Base-by-base conservation (phyloP, 345 rosid species). In the Gossypium sturtianum region DNA sequence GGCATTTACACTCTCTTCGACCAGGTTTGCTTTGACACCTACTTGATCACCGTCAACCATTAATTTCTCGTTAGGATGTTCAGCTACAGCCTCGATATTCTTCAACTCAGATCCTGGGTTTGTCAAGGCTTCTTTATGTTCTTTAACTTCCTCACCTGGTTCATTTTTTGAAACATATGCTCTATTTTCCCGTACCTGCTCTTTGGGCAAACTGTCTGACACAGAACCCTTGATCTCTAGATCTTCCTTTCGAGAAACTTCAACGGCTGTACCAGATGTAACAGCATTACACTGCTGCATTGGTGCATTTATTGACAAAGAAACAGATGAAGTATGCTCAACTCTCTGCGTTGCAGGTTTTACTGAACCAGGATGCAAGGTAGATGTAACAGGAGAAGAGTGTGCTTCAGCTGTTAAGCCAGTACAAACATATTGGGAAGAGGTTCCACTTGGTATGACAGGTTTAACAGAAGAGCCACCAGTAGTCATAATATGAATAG, bases 401-500 rank as follows among this genome's bases (percentile, higher is more conserved):
- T 63, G 76, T 74, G 84, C 45, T 12, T 73, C 80, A 80, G 82
- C 72, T 16, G 85, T 61, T 29, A 15, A 8, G 43, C 66, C 66
- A 16, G 66, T 62, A 62, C 12, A 29, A 29, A 62, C 20, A 62
- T 16, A 62, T 29, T 16, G 71, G 47, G 49, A 66, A 20, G 85
- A 69, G 70, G 83, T 45, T 77, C 79, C 64, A 66, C 82, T 78
- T 64, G 83, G 74, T 17, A 83, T 70, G 27, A 88, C 59, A 25
- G 90, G 73, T 78, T 74, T 82, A 69, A 79, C 77, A 16, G 85
- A 79, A 70, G 88, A 76, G 71, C 72, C 82, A 45, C 80, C 85
- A 1, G 87, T 52, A n/a, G 93, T 83, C 84, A 75, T 84, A 66
- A 85, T 73, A 82, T 76, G 87, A 52, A 84, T 80, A 66, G 87